These are phyloP conservation scores for Monosiga brevicollis DNA, from an alignment of 78 protist species.

Conservation along the genomic window DNA sequence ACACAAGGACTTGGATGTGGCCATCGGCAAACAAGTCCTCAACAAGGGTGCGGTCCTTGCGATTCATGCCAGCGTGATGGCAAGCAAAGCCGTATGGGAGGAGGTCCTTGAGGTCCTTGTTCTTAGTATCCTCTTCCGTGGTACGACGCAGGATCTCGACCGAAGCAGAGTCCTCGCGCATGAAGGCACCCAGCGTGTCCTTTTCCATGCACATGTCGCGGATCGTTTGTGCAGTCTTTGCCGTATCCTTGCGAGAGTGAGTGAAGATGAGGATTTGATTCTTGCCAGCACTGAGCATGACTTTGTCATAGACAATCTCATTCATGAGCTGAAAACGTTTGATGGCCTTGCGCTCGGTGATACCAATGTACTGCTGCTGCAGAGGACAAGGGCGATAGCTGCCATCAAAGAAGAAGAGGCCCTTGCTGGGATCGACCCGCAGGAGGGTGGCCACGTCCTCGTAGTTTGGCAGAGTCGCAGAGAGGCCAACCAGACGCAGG, in stretches of 20 bases:
- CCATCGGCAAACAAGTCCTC: slow-evolving; percentile 85
- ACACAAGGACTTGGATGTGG: slow-evolving; percentile 79
- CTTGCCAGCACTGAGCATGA: slow-evolving; percentile 44
- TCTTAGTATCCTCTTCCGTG: slow-evolving; percentile 33
- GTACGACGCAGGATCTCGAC: slow-evolving; percentile 53
- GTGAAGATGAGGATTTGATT: slow-evolving; percentile 90
- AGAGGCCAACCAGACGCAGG: slow-evolving; percentile 92
- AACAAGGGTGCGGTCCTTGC: slow-evolving; percentile 73
- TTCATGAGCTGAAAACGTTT: slow-evolving; percentile 79
- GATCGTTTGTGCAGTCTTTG: slow-evolving; percentile 65
- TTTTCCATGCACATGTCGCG: slow-evolving; percentile 44
- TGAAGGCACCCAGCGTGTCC: slow-evolving; percentile 39
- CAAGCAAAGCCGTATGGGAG: slow-evolving; percentile 94
- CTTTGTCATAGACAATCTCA: slow-evolving; percentile 85
- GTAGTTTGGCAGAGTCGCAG: slow-evolving; percentile 99
- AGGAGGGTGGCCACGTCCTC: slow-evolving; percentile 94
- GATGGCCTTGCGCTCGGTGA: slow-evolving; percentile 75
- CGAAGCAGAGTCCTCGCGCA: slow-evolving; percentile 43
- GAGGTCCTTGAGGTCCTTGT: slow-evolving; percentile 68
- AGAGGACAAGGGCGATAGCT: slow-evolving; percentile 94
- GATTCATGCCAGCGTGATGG: slow-evolving; percentile 96
- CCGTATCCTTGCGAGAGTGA: slow-evolving; percentile 97
- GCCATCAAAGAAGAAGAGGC: slow-evolving; percentile 85
- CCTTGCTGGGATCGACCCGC: slow-evolving; percentile 70
- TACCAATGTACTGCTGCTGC: slow-evolving; percentile 86